Conservation (phyloP, 345 rosid species). For the Lumnitzera littorea region DNA sequence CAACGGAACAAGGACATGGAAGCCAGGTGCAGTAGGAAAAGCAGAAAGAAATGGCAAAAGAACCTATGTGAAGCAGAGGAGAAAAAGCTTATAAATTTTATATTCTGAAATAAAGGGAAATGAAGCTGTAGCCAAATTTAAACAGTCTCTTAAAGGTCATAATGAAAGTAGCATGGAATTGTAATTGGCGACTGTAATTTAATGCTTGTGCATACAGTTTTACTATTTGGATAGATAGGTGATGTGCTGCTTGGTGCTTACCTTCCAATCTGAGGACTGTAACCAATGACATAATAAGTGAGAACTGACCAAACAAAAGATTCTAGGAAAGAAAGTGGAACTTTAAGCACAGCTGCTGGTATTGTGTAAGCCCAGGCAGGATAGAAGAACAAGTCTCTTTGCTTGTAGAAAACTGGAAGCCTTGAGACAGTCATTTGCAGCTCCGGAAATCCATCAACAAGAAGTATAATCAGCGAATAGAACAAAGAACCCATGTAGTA, state of each 20-base stretch:
- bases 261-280: conserved; percentile 37
- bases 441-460: conserved; percentile 43
- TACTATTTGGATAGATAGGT: conserved; percentile 28
- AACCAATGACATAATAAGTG: conserved; percentile 48
- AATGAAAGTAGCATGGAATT: too few species aligned
- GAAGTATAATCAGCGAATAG: conserved; percentile 26
- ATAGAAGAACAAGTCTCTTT: conserved; percentile 48
- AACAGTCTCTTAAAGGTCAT: too few species aligned
- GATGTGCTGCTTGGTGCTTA: conserved; percentile 20
- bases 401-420: conserved; percentile 74
- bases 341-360: conserved; percentile 42
- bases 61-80: conserved; percentile 38
- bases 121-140: too few species aligned
- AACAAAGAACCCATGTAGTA: conserved; percentile 44
- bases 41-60: conserved; percentile 43
- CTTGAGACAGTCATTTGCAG: conserved; percentile 52
- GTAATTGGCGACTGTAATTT: too few species aligned
- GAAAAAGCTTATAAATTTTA: too few species aligned
- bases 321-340: conserved; percentile 45
- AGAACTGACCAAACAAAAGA: conserved; percentile 33
- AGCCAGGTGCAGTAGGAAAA: conserved; percentile 41
- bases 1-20: conserved; percentile 45
- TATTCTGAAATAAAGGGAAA: too few species aligned
- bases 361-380: conserved; percentile 61
- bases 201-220: conserved; percentile 20